Percentiles rank a stretch among this genome's conserved stretches.
Conservation (phyloP, 2,329 filamentous ascomycete species). For the Blastomyces gilchristii region DNA sequence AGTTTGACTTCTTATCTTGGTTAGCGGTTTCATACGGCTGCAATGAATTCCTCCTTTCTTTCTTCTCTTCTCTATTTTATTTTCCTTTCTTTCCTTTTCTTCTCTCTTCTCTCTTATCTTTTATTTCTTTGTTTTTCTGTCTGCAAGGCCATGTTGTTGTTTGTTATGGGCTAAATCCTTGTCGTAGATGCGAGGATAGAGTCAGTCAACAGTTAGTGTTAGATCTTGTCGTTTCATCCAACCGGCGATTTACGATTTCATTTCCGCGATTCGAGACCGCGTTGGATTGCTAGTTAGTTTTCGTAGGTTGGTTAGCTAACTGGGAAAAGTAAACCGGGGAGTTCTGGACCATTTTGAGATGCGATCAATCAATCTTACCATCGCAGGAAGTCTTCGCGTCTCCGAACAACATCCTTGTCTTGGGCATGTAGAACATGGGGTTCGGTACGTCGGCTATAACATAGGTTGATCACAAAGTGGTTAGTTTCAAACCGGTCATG, state of each 20-base stretch:
- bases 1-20: not conserved
- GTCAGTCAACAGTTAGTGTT: not conserved
- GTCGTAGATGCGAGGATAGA: not conserved
- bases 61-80: not conserved
- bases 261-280: constrained; percentile 15
- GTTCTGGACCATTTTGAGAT: too few species aligned
- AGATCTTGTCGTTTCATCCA: not conserved
- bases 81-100: not conserved
- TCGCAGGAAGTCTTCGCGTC: constrained; percentile 79
- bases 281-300: constrained; percentile 14
- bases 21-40: not conserved
- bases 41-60: not conserved
- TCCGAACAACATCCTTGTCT: constrained; percentile 83
- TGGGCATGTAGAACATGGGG: constrained; percentile 87
- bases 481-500: not conserved
- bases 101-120: not conserved
- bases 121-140: not conserved
- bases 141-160: not conserved
- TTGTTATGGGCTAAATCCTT: not conserved
- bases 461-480: not conserved
- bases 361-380: constrained; percentile 41
- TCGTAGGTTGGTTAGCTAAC: not conserved
- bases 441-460: constrained; percentile 70
- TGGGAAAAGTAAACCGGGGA: not conserved
- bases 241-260: not conserved